These are phyloP conservation scores for Podospora australis DNA, from an alignment of 495 filamentous ascomycete species.

Conservation along the genomic window DNA sequence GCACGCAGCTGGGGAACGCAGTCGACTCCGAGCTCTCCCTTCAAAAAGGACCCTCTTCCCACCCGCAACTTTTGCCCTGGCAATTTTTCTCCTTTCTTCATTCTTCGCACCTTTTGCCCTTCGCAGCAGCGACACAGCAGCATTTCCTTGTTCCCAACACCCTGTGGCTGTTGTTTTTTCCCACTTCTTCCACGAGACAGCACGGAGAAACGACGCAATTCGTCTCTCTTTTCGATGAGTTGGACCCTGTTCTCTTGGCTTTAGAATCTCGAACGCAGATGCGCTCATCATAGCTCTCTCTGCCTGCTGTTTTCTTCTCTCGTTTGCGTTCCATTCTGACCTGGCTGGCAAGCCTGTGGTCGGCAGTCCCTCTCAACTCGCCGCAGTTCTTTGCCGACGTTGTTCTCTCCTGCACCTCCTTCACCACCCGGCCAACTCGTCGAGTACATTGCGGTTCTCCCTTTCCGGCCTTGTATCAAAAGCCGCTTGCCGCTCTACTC, in stretches of 20 bases:
- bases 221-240: neutral
- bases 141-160: neutral
- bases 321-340: neutral
- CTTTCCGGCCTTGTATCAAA: neutral
- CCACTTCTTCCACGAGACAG: neutral
- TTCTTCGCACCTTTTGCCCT: constrained; percentile 1
- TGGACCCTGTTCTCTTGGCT: constrained; percentile 2
- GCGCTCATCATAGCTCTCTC: neutral
- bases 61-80: constrained; percentile 3
- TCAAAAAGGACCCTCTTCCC: constrained; percentile 26
- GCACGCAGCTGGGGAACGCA: too few species aligned
- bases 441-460: too few species aligned
- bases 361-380: neutral
- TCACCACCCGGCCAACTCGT: neutral
- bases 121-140: neutral
- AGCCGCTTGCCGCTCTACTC: too few species aligned
- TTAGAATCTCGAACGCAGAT: constrained; percentile 1
- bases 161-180: neutral
- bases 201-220: neutral
- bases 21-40: constrained; percentile 20
- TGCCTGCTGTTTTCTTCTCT: neutral
- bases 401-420: neutral
- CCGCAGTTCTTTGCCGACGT: neutral
- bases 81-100: constrained; percentile 13
- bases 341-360: neutral